Conservation (phyloP, 1,284 basidiomycete species). For the Ganoderma boninense region DNA sequence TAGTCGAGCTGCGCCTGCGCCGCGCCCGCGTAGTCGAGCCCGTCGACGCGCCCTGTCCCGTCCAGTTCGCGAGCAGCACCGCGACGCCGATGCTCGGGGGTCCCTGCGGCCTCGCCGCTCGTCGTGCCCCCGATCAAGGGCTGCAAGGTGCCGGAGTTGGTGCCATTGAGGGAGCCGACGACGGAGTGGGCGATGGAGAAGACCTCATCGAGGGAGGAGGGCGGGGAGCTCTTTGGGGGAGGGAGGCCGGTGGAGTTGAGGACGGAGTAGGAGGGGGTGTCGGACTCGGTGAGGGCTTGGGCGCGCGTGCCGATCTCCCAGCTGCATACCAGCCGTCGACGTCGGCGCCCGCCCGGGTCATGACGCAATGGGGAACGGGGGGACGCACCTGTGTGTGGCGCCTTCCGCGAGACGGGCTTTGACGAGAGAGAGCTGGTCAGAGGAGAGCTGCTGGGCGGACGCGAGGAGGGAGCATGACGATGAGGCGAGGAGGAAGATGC, state of each 20-base stretch:
- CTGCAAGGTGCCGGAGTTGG: conserved; percentile 55
- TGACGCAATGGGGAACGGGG: conserved; percentile 18
- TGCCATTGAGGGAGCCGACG: conserved; percentile 53
- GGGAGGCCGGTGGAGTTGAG: conserved; percentile 51
- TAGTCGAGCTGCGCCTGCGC: conserved; percentile 79
- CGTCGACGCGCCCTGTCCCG: conserved; percentile 47
- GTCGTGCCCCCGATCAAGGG: conserved; percentile 55
- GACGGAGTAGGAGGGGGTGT: conserved; percentile 70
- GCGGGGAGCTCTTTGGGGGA: conserved; percentile 50
- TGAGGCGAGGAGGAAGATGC: conserved; percentile 10
- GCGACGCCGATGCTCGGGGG: conserved; percentile 87
- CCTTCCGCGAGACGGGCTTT: conserved; percentile 53
- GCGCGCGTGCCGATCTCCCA: conserved; percentile 88
- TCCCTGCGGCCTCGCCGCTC: conserved; percentile 69
- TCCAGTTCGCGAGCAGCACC: conserved; percentile 83
- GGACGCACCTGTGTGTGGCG: conserved; percentile 56
- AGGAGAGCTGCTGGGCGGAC: conserved; percentile 42
- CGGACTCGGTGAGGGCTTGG: conserved; percentile 75
- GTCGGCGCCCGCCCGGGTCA: not conserved
- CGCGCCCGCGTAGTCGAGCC: conserved; percentile 70
- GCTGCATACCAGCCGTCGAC: conserved; percentile 45
- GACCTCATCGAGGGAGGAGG: conserved; percentile 56
- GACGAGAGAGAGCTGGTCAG: conserved; percentile 47
- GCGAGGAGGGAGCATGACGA: conserved; percentile 6
- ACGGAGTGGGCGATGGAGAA: conserved; percentile 65